Percentiles rank a stretch among this genome's conserved stretches.
Conservation (phyloP, 495 filamentous ascomycete species). For the Beverwykella pulmonaria region DNA sequence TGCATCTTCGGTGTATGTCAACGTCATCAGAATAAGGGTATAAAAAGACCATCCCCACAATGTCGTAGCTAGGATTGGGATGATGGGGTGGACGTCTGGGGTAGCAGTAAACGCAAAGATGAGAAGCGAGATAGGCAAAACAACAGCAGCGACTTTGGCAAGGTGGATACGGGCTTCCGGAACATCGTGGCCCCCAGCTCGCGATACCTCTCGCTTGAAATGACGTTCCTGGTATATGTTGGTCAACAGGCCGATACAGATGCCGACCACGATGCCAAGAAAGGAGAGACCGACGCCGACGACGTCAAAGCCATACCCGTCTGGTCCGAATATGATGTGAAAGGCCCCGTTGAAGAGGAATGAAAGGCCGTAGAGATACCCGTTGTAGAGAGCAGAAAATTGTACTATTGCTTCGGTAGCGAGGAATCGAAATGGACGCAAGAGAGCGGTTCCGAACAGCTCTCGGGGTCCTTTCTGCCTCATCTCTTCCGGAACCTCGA, state of each 20-base stretch:
- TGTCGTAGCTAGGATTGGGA: slow-evolving; percentile 41
- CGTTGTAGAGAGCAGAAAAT: slow-evolving; percentile 51
- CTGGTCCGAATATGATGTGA: slow-evolving; percentile 59
- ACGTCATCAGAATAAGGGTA: slow-evolving; percentile 59
- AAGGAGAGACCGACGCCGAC: slow-evolving; percentile 66
- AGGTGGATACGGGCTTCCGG: slow-evolving; percentile 43
- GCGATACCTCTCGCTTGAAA: slow-evolving; percentile 38
- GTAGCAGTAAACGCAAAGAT: slow-evolving; percentile 43
- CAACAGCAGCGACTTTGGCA: slow-evolving; percentile 38
- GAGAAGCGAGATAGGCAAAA: slow-evolving; percentile 41
- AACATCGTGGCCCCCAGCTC: slow-evolving; percentile 7
- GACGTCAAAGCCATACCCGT: slow-evolving; percentile 59
- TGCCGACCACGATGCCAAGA: slow-evolving; percentile 64
- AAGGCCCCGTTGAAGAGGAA: slow-evolving; percentile 73
- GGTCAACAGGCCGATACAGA: slow-evolving; percentile 48
- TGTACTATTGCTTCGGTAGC: slow-evolving; percentile 60
- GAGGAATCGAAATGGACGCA: slow-evolving; percentile 46
- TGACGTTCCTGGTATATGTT: slow-evolving; percentile 52
- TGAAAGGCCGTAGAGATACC: slow-evolving; percentile 65
- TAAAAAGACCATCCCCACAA: slow-evolving; percentile 44
- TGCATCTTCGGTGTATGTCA: slow-evolving; percentile 62
- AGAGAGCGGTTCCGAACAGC: slow-evolving; percentile 43
- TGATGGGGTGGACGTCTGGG: slow-evolving; percentile 33
- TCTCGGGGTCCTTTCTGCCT: slow-evolving; percentile 20
- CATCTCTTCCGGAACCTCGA: slow-evolving; percentile 17